These are phyloP conservation scores for Lathyrus aphaca DNA, from an alignment of 306 rosid genomes.

Conservation along the genomic window DNA sequence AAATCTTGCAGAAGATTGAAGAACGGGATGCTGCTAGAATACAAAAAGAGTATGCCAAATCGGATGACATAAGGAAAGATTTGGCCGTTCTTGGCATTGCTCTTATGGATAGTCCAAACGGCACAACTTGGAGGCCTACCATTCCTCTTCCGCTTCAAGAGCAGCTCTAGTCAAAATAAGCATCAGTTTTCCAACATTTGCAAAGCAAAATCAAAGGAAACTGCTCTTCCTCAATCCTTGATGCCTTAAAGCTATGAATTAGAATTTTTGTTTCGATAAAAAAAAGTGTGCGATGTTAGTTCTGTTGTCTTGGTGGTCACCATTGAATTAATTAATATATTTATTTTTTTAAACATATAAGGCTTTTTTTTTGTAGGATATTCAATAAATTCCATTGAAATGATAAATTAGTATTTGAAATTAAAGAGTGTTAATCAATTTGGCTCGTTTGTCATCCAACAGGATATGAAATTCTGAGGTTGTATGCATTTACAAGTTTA, in stretches of 20 bases:
- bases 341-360: not conserved
- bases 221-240: not conserved
- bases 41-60: constrained; percentile 78
- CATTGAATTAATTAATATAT: not conserved
- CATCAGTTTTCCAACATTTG: constrained; percentile 22
- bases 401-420: constrained; percentile 5
- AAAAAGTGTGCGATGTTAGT: constrained; percentile 9
- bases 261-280: not conserved
- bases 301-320: not conserved
- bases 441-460: not conserved
- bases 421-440: not conserved
- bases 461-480: not conserved
- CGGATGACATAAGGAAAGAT: constrained; percentile 76
- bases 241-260: not conserved
- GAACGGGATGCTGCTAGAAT: constrained; percentile 76
- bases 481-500: not conserved
- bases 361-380: constrained; percentile 8
- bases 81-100: constrained; percentile 77
- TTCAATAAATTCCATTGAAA: not conserved
- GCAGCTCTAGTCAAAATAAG: constrained; percentile 36
- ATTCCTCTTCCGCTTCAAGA: constrained; percentile 82
- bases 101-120: constrained; percentile 88
- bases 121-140: constrained; percentile 91
- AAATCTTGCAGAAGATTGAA: constrained; percentile 67
- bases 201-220: constrained; percentile 11